Evolutionary conservation across 2,329 filamentous ascomycete species (phyloP), one percentile per base, ranked within the genome.

Genomic region (Cladosporium oxysporum): DNA sequence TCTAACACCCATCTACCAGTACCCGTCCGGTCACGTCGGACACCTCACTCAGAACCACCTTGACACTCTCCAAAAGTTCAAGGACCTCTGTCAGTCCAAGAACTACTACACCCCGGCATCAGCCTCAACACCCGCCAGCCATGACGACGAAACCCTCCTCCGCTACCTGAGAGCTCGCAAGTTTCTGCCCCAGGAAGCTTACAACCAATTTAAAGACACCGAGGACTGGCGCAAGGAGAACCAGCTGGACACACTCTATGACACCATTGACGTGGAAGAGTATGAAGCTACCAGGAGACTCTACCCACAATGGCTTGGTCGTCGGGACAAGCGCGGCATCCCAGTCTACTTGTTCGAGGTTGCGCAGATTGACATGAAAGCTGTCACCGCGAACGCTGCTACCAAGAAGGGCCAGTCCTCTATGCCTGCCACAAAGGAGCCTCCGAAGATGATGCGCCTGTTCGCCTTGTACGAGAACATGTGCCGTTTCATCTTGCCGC

Each of bases 391-490:
- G 65, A 96, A 97, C 79, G 91, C 94, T 75, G 91, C 90, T 74
- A 82, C 80, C 64, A 84, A 84, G 72, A 84, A 88, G 71, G 85
- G 80, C 74, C 70, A 81, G 28, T 26, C 47, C 41, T 67, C 37
- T 74, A 78, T 50, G 71, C 81, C 85, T 7, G 86, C 89, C 69
- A 85, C 87, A 70, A 90, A 89, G 73, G 90, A 87, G 1, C 86
- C 91, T 0, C 82, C 90, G 29, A 92, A 92, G 75, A 86, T 97
- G 74, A 83, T 97, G 62, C 91, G 92, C 28, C 85, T 98, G 5
- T 97, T 97, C 76, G 92, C 93, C 1, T 84, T 97, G 18, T 98
- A 98, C 81, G 94, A 98, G 81, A 95, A 95, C 79, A 84, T 97
- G 66, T 93, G 91, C 41, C 87, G 90, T 71, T 97, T 97, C 79